Evolutionary conservation across 306 rosid genomes (phyloP).

Genomic region (Ammopiptanthus mongolicus): DNA sequence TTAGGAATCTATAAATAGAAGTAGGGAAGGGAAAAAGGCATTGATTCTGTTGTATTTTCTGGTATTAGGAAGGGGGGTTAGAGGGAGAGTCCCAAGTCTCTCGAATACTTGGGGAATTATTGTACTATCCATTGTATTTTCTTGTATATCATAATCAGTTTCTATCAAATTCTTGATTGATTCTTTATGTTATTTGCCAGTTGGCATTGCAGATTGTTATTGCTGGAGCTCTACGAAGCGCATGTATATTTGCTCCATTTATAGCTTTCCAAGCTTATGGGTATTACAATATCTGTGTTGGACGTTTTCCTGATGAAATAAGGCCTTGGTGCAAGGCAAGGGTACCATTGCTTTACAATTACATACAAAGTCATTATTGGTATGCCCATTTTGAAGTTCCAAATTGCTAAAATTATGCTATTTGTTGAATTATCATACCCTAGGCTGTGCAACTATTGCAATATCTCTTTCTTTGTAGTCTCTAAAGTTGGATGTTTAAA

Average conservation of each 20-base stretch:
- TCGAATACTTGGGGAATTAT: no score
- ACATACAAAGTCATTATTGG: slow-evolving; percentile 91
- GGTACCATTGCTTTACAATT: slow-evolving; percentile 74
- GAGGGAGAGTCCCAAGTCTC: no score
- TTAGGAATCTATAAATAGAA: no score
- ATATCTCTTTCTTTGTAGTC: neutral
- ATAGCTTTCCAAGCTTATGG: slow-evolving; percentile 84
- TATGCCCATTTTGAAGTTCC: slow-evolving; percentile 33
- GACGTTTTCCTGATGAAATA: slow-evolving; percentile 44
- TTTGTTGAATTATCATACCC: neutral
- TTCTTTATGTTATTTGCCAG: slow-evolving; percentile 35
- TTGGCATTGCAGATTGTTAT: slow-evolving; percentile 55
- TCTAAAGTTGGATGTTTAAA: slow-evolving; percentile 1
- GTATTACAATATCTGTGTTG: slow-evolving; percentile 66
- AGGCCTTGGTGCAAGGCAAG: slow-evolving; percentile 96
- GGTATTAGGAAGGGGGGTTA: no score
- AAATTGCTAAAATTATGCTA: neutral
- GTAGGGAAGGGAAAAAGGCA: no score
- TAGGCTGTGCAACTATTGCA: neutral
- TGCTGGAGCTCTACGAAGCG: slow-evolving; percentile 57
- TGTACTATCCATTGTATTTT: no score
- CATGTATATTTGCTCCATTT: slow-evolving; percentile 69
- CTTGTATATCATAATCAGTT: no score
- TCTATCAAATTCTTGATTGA: slow-evolving; percentile 12
- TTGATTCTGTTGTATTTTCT: no score